These are phyloP conservation scores for Yamadazyma buinensis DNA, from an alignment of 1,139 yeast species.

Conservation along the genomic window DNA sequence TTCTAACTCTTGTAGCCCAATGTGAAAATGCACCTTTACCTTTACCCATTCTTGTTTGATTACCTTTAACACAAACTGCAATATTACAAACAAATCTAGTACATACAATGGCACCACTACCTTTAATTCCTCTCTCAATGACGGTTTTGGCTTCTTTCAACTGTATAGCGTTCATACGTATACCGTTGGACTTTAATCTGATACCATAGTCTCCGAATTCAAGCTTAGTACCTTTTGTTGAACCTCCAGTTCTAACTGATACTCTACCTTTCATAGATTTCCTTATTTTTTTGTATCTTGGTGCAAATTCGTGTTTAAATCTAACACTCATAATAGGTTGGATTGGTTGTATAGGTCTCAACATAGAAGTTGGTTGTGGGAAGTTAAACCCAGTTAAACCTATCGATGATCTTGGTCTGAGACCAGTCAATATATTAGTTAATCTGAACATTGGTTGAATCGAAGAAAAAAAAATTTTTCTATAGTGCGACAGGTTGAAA, in stretches of 20 bases:
- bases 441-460: conserved; percentile 1
- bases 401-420: not conserved
- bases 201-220: conserved; percentile 84
- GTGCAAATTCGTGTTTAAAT: conserved; percentile 82
- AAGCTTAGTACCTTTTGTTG: conserved; percentile 79
- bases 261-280: conserved; percentile 96
- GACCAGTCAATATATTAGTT: not conserved
- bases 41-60: conserved; percentile 99
- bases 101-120: conserved; percentile 65
- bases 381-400: not conserved
- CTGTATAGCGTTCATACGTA: conserved; percentile 84
- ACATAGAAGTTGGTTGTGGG: not conserved
- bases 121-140: conserved; percentile 76
- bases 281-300: conserved; percentile 66
- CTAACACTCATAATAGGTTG: conserved; percentile 24
- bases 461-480: too few species aligned
- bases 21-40: conserved; percentile 98
- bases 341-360: too few species aligned
- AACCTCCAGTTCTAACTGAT: conserved; percentile 92
- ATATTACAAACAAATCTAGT: conserved; percentile 81
- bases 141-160: conserved; percentile 88
- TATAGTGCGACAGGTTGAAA: too few species aligned
- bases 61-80: conserved; percentile 95
- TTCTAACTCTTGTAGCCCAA: conserved; percentile 96
- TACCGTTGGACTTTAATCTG: conserved; percentile 82